These are phyloP conservation scores for Hemisphaericaspora xylofermentans DNA, from an alignment of 1,139 yeast genomes.

Conservation along the genomic window DNA sequence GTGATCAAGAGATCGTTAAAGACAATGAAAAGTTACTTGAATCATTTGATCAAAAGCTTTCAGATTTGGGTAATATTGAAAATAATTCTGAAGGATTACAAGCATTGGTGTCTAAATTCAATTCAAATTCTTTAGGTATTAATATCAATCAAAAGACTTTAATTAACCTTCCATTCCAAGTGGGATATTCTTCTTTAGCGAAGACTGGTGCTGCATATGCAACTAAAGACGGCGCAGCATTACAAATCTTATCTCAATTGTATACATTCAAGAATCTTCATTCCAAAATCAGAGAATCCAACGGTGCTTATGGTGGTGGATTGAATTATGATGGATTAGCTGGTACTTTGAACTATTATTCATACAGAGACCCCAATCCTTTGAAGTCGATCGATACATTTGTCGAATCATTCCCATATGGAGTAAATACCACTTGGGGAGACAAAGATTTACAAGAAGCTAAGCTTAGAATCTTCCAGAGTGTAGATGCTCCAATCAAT, in stretches of 20 bases:
- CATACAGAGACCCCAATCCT: constrained; percentile 93
- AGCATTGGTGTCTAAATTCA: constrained; percentile 13
- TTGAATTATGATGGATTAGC: constrained; percentile 78
- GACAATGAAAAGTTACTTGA: constrained; percentile 43
- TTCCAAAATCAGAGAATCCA: constrained; percentile 87
- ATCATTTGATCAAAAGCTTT: constrained; percentile 29
- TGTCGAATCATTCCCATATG: constrained; percentile 55
- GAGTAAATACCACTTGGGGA: constrained; percentile 50
- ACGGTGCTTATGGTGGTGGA: constrained; percentile 99
- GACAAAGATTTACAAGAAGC: constrained; percentile 80
- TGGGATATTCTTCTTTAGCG: constrained; percentile 77
- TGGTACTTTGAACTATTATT: constrained; percentile 78
- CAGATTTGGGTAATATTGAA: background rate
- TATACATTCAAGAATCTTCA: constrained; percentile 83
- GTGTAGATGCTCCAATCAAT: constrained; percentile 86
- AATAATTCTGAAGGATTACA: constrained; percentile 11
- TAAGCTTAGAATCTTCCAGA: constrained; percentile 84
- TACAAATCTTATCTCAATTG: constrained; percentile 79
- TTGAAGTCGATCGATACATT: constrained; percentile 64
- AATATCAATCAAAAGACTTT: constrained; percentile 33
- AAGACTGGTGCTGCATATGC: constrained; percentile 66
- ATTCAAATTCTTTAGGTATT: constrained; percentile 6
- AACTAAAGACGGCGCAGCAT: constrained; percentile 76
- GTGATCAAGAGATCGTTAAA: constrained; percentile 44
- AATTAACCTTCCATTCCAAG: constrained; percentile 83